phyloP scores from a whole-genome alignment of 2,329 filamentous ascomycete species.

The Monosporascus sp. region DNA sequence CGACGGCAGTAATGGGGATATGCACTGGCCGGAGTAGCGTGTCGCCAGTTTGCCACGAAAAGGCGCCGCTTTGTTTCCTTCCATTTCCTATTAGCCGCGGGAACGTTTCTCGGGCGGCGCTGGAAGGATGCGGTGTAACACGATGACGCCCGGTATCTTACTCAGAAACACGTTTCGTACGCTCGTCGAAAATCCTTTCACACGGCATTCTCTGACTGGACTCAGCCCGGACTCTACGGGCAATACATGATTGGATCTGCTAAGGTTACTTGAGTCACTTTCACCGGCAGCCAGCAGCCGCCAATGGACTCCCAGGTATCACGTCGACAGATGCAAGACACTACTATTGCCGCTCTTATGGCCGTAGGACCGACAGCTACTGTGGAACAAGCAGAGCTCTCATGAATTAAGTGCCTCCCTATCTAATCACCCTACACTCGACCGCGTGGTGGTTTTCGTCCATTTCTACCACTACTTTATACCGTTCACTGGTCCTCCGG shows the following conservation, averaged over 20 bases:
- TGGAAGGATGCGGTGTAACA: not conserved
- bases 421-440: not conserved
- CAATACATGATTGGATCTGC: not conserved
- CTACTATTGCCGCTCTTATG: not conserved
- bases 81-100: not conserved
- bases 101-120: not conserved
- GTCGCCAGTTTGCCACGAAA: no score
- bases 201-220: not conserved
- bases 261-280: not conserved
- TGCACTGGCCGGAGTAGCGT: no score
- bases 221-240: not conserved
- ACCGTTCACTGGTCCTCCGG: constrained; percentile 5
- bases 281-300: not conserved
- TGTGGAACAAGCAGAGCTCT: not conserved
- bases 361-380: not conserved
- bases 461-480: constrained; percentile 5
- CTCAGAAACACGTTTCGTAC: not conserved
- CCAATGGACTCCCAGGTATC: not conserved
- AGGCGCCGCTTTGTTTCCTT: not conserved
- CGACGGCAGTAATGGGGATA: no score
- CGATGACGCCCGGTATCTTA: not conserved
- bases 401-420: not conserved
- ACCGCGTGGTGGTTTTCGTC: not conserved
- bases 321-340: not conserved
- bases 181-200: no score